Conservation (phyloP, 139 green algal species). For the Yamagishiella unicocca region DNA sequence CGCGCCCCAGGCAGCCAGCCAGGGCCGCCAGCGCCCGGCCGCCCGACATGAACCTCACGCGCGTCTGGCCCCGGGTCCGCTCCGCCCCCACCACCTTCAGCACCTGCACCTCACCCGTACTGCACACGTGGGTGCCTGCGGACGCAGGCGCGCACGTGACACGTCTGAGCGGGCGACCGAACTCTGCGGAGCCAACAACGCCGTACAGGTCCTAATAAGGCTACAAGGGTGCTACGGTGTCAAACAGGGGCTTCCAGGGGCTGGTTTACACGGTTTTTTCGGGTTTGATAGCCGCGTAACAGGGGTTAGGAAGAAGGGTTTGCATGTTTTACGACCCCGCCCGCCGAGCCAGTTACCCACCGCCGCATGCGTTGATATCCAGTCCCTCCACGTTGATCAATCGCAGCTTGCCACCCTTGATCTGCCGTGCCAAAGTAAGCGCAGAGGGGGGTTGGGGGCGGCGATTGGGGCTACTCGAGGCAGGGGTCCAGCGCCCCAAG, state of each 20-base stretch:
- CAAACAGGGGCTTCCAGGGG: too few species aligned
- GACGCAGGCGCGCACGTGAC: too few species aligned
- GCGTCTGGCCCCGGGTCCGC: slow-evolving; percentile 5
- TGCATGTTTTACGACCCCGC: neutral
- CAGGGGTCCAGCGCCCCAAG: too few species aligned
- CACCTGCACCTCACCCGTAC: slow-evolving; percentile 35
- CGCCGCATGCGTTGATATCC: slow-evolving; percentile 46
- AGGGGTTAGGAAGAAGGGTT: neutral
- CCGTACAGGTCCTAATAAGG: too few species aligned
- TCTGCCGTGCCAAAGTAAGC: too few species aligned
- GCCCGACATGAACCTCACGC: slow-evolving; percentile 10
- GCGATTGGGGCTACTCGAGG: too few species aligned
- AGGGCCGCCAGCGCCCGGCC: slow-evolving; percentile 41
- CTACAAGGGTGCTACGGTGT: too few species aligned
- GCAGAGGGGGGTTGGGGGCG: too few species aligned
- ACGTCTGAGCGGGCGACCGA: too few species aligned
- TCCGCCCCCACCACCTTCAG: slow-evolving; percentile 44
- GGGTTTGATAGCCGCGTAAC: too few species aligned
- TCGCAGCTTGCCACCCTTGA: slow-evolving; percentile 41
- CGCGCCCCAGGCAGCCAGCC: slow-evolving; percentile 3
- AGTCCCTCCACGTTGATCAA: slow-evolving; percentile 37
- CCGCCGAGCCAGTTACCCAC: neutral
- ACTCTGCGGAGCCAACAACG: too few species aligned
- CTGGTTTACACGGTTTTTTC: too few species aligned
- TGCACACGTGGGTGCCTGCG: slow-evolving; percentile 42